Percentiles rank a stretch among this genome's conserved stretches.
Evolutionary conservation across 2,329 filamentous ascomycete genomes (phyloP).

Genomic region (Colletotrichum sp.): DNA sequence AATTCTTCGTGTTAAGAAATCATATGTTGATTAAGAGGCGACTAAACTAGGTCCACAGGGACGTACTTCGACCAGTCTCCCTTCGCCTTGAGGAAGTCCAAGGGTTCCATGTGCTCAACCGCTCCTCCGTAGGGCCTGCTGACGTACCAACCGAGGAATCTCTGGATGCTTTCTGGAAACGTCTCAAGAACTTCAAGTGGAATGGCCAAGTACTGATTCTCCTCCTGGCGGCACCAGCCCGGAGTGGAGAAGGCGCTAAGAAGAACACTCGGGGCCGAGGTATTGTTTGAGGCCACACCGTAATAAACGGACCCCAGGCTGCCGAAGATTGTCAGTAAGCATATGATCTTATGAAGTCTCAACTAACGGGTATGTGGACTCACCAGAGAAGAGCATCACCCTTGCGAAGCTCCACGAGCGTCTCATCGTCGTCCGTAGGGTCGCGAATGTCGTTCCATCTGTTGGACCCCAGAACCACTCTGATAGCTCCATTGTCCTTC

Average conservation of each 20-base stretch:
- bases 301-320: not conserved
- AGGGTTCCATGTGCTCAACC: not conserved
- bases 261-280: not conserved
- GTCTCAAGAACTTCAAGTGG: not conserved
- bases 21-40: too few species aligned
- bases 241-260: not conserved
- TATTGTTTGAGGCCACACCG: not conserved
- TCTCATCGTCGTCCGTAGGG: not conserved
- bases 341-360: not conserved
- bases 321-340: not conserved
- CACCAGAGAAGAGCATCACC: not conserved
- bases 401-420: not conserved
- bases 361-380: not conserved
- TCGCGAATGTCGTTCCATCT: not conserved
- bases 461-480: not conserved
- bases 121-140: not conserved
- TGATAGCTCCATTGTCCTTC: not conserved
- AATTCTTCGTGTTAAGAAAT: not conserved
- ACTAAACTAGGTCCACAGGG: not conserved
- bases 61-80: not conserved
- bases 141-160: not conserved
- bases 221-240: not conserved
- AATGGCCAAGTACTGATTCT: not conserved
- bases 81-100: not conserved
- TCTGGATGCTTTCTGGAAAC: not conserved